These are phyloP conservation scores for Cymbopogon citratus DNA, from an alignment of 176 grass and related monocot species.

Conservation along the genomic window DNA sequence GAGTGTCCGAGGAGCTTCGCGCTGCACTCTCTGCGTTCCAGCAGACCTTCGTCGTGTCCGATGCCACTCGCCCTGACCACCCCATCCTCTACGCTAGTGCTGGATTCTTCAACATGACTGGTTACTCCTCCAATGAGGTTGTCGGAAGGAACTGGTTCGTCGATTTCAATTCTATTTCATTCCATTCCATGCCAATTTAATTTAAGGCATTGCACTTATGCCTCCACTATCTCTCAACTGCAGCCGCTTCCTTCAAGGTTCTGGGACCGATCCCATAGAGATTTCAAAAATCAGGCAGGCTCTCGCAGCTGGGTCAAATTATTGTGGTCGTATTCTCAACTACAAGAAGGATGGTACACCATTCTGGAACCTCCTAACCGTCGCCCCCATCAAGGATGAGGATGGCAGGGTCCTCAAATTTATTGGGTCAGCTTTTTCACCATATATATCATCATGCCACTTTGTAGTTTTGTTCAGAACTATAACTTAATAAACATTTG, in stretches of 20 bases:
- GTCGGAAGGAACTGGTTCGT: conserved; percentile 61
- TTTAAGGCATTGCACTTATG: neutral
- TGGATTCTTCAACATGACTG: conserved; percentile 77
- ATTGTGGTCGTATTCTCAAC: conserved; percentile 84
- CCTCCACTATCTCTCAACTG: neutral
- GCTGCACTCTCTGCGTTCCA: conserved; percentile 72
- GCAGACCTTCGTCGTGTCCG: conserved; percentile 71
- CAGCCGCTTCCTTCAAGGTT: conserved; percentile 83
- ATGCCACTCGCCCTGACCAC: conserved; percentile 55
- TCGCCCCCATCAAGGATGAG: conserved; percentile 94
- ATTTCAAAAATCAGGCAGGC: conserved; percentile 82
- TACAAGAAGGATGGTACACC: conserved; percentile 92
- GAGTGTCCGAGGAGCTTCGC: conserved; percentile 74
- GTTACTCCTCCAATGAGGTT: conserved; percentile 62
- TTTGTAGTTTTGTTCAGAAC: too few species aligned
- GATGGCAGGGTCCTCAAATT: conserved; percentile 80
- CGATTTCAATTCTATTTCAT: neutral
- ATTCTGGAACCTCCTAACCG: conserved; percentile 90
- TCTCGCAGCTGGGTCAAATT: conserved; percentile 60
- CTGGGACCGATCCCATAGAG: conserved; percentile 64
- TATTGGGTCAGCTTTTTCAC: conserved; percentile 55
- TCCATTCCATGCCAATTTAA: neutral
- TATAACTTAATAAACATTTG: neutral
- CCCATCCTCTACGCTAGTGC: conserved; percentile 76
- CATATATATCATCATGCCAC: too few species aligned